Percentiles rank a stretch among this genome's conserved stretches.
Conservation (phyloP, 2,329 filamentous ascomycete genomes). For the Malbranchea cinnamomea region DNA sequence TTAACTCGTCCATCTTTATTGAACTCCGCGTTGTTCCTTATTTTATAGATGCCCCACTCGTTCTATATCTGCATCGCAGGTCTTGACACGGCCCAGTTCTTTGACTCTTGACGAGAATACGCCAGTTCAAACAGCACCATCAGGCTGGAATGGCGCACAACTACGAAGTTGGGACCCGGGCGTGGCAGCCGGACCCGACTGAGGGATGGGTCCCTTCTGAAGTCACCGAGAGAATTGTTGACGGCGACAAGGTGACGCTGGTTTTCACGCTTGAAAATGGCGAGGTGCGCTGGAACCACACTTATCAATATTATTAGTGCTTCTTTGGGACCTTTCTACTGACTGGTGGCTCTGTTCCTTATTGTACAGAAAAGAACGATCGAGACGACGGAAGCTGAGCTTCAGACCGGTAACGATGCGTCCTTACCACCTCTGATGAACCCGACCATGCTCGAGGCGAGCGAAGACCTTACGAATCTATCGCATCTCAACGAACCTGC, state of each 20-base stretch:
- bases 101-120: not conserved
- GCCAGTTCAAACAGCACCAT: conserved; percentile 11
- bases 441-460: conserved; percentile 92
- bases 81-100: conserved; percentile 3
- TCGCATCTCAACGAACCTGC: conserved; percentile 98
- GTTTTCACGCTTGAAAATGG: conserved; percentile 85
- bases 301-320: conserved; percentile 10
- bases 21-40: too few species aligned
- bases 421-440: conserved; percentile 92
- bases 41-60: too few species aligned
- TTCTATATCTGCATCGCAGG: conserved; percentile 2
- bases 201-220: conserved; percentile 98
- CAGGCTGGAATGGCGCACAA: conserved; percentile 82
- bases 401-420: conserved; percentile 62
- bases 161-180: conserved; percentile 92
- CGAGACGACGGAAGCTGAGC: conserved; percentile 58
- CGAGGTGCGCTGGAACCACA: conserved; percentile 53
- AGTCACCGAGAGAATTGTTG: conserved; percentile 67
- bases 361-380: conserved; percentile 55
- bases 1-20: too few species aligned
- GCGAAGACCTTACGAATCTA: conserved; percentile 91
- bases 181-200: conserved; percentile 91
- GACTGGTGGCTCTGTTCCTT: too few species aligned
- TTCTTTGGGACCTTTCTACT: conserved; percentile 3
- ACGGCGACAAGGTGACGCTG: conserved; percentile 76